Evolutionary conservation across 148 eudicot species (phyloP), one percentile per base, ranked within the genome.

Genomic region (Heliosperma pusillum): DNA sequence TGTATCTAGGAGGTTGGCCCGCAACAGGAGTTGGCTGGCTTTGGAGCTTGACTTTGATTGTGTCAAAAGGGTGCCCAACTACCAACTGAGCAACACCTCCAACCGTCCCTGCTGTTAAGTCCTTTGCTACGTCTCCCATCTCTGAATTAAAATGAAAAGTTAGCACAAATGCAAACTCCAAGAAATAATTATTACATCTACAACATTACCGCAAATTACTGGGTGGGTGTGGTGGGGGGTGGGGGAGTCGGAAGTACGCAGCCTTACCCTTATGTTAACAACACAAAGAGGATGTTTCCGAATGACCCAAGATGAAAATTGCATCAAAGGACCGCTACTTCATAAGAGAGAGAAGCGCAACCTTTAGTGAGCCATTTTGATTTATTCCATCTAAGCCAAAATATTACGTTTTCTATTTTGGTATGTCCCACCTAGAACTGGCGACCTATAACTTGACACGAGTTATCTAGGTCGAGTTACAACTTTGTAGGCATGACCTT

Each of bases 1-100:
- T 30, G 74, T 79, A 95, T 76, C 79, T 95, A 29, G 90, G 98
- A 61, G 84, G 79, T 80, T 95, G 97, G 25, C 98, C 97, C 5
- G 98, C 92, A 75, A 89, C 82, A 15, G 98, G 93, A 68, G 83
- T 50, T 0, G 97, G 93, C 82, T 95, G 98, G 83, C 97, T 92
- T 83, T 95, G 98, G 82, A 95, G 93, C 78, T 95, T 95, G 67
- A 95, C 98, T 80, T 95, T 95, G 83, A 95, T 92, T 66, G 98
- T 95, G 77, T 95, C 98, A 74, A 95, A 95, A 26, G 98, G 98
- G 81, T 95, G 98, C 63, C 98, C 98, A 5, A 85, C 89, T 44
- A 95, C 66, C 73, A 95, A 80, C 79, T 95, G 98, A 16, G 98
- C 96, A 24, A 90, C 96, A 36, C 98, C 98, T 69, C 98, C 97